phyloP scores from a whole-genome alignment of 306 rosid species.

The Arachis stenosperma region DNA sequence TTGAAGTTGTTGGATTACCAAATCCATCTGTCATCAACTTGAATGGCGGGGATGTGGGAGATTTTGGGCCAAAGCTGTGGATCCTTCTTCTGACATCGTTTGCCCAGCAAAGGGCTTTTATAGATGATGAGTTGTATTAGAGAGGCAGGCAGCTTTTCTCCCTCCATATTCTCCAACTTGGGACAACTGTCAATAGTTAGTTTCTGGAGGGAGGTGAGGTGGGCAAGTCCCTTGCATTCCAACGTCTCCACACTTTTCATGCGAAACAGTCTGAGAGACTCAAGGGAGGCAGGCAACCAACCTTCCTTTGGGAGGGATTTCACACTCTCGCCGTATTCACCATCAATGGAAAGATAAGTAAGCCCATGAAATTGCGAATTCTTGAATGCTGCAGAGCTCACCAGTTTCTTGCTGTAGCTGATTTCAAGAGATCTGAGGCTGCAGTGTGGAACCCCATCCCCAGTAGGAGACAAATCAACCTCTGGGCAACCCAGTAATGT shows the following conservation, averaged over 20 bases:
- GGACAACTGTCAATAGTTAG: background rate
- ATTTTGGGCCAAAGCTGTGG: background rate
- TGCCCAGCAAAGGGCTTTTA: background rate
- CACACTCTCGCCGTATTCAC: background rate
- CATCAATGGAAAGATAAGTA: background rate
- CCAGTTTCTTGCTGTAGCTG: background rate
- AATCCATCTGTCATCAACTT: background rate
- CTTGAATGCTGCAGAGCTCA: background rate
- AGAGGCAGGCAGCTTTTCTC: constrained; percentile 33
- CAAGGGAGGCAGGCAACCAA: constrained; percentile 18
- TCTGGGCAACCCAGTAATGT: background rate
- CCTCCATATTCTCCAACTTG: constrained; percentile 11
- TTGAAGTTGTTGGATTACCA: background rate
- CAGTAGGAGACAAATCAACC: constrained; percentile 6
- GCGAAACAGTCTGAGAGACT: accelerated
- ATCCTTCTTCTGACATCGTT: background rate
- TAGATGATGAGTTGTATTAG: background rate
- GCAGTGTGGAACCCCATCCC: background rate
- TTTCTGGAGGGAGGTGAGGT: constrained; percentile 15
- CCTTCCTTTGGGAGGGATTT: background rate
- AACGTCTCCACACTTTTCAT: constrained; percentile 2
- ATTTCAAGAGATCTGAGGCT: background rate
- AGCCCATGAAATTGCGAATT: background rate
- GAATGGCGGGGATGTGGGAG: background rate
- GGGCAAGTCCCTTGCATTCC: constrained; percentile 13